Base-by-base conservation (phyloP, 208 protist genomes). In the Wallacemonas collosoma region DNA sequence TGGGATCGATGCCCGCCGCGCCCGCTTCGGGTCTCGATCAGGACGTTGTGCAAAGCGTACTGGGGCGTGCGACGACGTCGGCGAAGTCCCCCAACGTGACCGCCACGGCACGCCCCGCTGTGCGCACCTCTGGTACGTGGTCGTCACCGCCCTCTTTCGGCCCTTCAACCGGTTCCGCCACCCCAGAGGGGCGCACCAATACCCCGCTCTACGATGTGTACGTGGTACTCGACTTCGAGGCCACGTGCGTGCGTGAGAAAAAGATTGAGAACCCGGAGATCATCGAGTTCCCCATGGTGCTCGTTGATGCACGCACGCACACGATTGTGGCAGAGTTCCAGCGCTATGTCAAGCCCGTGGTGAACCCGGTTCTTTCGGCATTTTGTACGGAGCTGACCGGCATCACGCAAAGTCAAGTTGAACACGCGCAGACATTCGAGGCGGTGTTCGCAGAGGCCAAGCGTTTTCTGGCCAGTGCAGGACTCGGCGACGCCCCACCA, bases 181-280 rank as follows among this genome's bases (percentile, higher is more conserved):
- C 26, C 26, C 26, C 26, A 26, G 26, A 26, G 26, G 26, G 0
- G 26, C 26, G 26, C 26, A 26, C 26, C 26, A 26, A 7, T 17
- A 38, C 12, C 41, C 75, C 67, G 14, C 17, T 48, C 8, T 88
- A 82, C 74, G 87, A 94, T 53, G 79, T 68, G 2, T 97, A 93
- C 64, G 73, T 97, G 0, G 88, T 98, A 26, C 84, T 99, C 5
- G 97, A 99, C 82, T 98, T 98, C 82, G 97, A 99, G 80, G 97
- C 97, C 2, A 98, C 93, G 15, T 98, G 97, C 63, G 86, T 95
- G 55, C 68, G 69, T 2, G 68, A 71, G 15, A 43, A 47, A 11
- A 76, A 77, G 17, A 77, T 89, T 40, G 44, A 51, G 7, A 43
- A 91, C 15, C 83, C 68, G 40, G 91, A 97, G 73, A 83, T 97